phyloP scores from a whole-genome alignment of 768 basidiomycete species.

The Thelephora aurantiotincta region DNA sequence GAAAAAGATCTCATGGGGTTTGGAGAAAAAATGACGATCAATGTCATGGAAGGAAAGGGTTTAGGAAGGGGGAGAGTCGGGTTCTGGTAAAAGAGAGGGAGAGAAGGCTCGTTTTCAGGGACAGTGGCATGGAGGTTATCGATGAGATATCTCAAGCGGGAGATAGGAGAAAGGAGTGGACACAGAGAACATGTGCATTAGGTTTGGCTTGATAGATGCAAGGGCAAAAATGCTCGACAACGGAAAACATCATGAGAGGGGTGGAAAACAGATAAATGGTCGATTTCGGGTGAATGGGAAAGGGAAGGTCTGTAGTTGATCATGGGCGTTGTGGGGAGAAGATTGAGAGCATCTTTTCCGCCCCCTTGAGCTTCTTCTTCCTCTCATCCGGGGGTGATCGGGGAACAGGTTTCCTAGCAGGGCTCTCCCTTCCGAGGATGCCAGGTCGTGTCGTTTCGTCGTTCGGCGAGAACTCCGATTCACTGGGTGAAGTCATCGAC shows the following conservation, averaged over 20 bases:
- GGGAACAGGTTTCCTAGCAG: neutral
- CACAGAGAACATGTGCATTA: no score
- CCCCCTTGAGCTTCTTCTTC: neutral
- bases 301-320: neutral
- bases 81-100: neutral
- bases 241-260: neutral
- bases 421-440: neutral
- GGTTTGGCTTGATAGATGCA: no score
- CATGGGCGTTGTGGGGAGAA: neutral
- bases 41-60: neutral
- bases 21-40: neutral
- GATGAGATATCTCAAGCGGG: no score
- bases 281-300: no score
- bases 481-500: constrained; percentile 58
- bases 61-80: neutral
- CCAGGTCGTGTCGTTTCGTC: constrained; percentile 22
- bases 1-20: neutral
- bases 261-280: neutral
- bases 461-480: constrained; percentile 53
- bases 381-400: neutral
- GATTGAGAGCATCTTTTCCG: constrained; percentile 4
- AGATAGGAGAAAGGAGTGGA: no score
- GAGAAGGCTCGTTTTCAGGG: no score
- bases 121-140: no score
- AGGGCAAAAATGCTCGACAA: neutral